Conservation (phyloP, 306 rosid species). For the Prosopis cineraria region DNA sequence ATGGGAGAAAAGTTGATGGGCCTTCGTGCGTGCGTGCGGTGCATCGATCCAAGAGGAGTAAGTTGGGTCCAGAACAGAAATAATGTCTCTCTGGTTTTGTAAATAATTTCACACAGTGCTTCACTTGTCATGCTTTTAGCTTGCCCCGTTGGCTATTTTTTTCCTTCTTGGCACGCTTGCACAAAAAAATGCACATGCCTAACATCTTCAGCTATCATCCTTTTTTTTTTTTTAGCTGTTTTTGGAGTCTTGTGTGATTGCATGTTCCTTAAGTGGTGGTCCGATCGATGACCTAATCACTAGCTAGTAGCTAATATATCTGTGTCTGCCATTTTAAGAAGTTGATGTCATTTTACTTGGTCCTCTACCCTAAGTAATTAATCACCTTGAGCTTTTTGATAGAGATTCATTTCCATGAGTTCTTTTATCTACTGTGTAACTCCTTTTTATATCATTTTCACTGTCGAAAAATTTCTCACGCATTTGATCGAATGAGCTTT, state of each 20-base stretch:
- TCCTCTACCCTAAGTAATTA: not conserved
- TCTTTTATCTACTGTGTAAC: not conserved
- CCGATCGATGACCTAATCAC: conserved; percentile 16
- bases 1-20: conserved; percentile 26
- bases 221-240: conserved; percentile 21
- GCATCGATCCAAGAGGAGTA: conserved; percentile 27
- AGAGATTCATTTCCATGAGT: not conserved
- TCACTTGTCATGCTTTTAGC: conserved; percentile 25
- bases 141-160: conserved; percentile 41
- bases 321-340: not conserved
- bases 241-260: conserved; percentile 29
- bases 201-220: conserved; percentile 44
- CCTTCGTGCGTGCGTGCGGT: conserved; percentile 35
- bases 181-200: conserved; percentile 15
- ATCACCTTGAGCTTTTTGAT: not conserved
- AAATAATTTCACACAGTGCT: conserved; percentile 18
- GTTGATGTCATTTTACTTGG: not conserved
- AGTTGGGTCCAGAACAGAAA: conserved; percentile 35
- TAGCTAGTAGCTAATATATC: not conserved
- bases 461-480: not conserved
- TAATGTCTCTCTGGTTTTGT: conserved; percentile 4
- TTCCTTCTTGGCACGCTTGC: conserved; percentile 14
- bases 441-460: not conserved
- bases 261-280: conserved; percentile 35
- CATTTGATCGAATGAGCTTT: not conserved